Percentiles rank a stretch among this genome's conserved stretches.
These are phyloP conservation scores for Crithidia expoeki DNA, from an alignment of 208 protist species.

Conservation along the genomic window DNA sequence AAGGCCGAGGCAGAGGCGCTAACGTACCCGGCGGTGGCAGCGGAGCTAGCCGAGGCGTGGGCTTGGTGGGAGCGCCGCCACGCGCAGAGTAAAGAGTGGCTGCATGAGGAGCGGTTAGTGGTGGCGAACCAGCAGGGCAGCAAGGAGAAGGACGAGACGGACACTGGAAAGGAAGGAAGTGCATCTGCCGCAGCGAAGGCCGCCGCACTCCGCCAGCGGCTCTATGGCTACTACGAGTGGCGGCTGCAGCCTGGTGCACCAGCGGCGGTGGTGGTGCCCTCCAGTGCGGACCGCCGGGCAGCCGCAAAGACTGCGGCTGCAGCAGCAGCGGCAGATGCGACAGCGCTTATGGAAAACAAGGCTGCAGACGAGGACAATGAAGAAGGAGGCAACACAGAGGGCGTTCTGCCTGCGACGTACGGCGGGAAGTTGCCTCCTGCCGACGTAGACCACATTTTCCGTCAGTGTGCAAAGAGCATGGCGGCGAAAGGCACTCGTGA, in stretches of 20 bases:
- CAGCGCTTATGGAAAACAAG: slow-evolving; percentile 1
- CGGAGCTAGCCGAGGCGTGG: slow-evolving; percentile 67
- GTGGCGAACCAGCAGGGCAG: slow-evolving; percentile 10
- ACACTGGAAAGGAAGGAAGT: neutral
- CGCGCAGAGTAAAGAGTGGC: slow-evolving; percentile 53
- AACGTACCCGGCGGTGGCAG: slow-evolving; percentile 9
- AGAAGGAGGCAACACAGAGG: neutral
- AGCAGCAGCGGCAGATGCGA: slow-evolving; percentile 2
- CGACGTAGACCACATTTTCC: slow-evolving; percentile 72
- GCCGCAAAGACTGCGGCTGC: slow-evolving; percentile 9
- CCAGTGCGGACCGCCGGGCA: slow-evolving; percentile 17
- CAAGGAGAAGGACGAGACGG: neutral
- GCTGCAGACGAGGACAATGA: slow-evolving; percentile 15
- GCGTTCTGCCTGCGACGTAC: slow-evolving; percentile 46
- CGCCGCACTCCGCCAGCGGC: slow-evolving; percentile 19
- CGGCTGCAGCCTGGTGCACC: slow-evolving; percentile 21
- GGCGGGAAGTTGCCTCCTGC: slow-evolving; percentile 68
- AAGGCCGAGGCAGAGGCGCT: neutral
- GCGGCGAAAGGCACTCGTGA: slow-evolving; percentile 67
- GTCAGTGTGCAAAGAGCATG: slow-evolving; percentile 58
- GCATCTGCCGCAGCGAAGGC: slow-evolving; percentile 7
- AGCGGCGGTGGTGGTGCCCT: slow-evolving; percentile 7
- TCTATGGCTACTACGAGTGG: slow-evolving; percentile 50
- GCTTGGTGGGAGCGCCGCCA: slow-evolving; percentile 72
- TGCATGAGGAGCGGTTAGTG: slow-evolving; percentile 69